Evolutionary conservation across 2,329 filamentous ascomycete genomes (phyloP).

Genomic region (Xylaria digitata): DNA sequence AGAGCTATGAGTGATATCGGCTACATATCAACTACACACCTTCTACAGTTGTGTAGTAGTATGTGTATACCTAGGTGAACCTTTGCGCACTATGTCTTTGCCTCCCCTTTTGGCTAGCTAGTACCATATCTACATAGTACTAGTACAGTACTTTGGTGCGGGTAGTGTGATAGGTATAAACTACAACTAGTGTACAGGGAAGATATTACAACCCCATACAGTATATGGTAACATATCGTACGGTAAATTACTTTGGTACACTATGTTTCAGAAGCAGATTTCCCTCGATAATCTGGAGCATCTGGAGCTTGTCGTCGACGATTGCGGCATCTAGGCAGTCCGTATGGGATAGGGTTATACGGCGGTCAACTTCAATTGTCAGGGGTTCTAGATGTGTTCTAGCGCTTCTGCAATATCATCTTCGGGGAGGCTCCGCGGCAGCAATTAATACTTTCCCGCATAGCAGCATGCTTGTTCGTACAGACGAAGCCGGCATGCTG

Average conservation of each 20-base stretch:
- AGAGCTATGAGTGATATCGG: no score
- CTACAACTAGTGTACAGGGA: background rate
- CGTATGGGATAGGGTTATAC: background rate
- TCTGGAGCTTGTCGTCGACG: constrained; percentile 4
- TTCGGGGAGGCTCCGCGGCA: constrained; percentile 7
- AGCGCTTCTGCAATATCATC: constrained; percentile 18
- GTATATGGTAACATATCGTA: background rate
- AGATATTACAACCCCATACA: constrained; percentile 4
- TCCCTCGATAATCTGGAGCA: constrained; percentile 8
- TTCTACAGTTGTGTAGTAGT: background rate
- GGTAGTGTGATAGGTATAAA: no score
- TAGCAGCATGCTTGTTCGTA: no score
- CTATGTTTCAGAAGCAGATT: constrained; percentile 21
- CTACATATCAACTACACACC: no score
- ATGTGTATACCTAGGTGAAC: no score
- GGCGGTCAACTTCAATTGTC: constrained; percentile 21
- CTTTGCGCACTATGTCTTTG: constrained; percentile 31
- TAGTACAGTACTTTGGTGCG: background rate
- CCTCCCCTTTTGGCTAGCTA: constrained; percentile 2
- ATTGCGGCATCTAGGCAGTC: background rate
- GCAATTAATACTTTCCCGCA: constrained; percentile 13
- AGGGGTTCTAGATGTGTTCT: constrained; percentile 24
- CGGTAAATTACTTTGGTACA: background rate
- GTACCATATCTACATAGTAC: background rate
- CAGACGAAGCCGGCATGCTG: background rate